Conservation (phyloP, 495 filamentous ascomycete genomes). For the Aspergillus kassunensis region DNA sequence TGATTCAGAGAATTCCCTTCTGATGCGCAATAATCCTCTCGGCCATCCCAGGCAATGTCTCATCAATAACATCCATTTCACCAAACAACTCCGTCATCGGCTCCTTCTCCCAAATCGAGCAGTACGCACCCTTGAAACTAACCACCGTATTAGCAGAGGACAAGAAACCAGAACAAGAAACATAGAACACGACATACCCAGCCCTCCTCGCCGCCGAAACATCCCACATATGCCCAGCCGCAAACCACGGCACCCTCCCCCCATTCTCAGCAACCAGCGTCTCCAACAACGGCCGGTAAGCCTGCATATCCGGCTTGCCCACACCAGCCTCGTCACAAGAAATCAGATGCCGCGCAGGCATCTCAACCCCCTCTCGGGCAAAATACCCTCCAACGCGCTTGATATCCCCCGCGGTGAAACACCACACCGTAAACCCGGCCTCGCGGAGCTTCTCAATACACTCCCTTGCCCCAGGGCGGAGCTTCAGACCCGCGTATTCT, state of each 20-base stretch:
- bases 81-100: constrained; percentile 31
- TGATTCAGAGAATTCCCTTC: no score
- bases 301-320: constrained; percentile 29
- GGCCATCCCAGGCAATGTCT: constrained; percentile 36
- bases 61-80: constrained; percentile 38
- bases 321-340: constrained; percentile 29
- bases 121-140: constrained; percentile 37
- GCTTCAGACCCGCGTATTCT: constrained; percentile 23
- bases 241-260: constrained; percentile 27
- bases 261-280: constrained; percentile 19
- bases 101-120: constrained; percentile 33
- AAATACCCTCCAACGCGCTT: constrained; percentile 37
- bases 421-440: constrained; percentile 41
- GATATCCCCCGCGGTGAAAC: constrained; percentile 37
- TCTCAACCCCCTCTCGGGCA: constrained; percentile 26
- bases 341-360: constrained; percentile 33
- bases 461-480: constrained; percentile 29
- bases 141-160: background rate
- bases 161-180: background rate
- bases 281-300: constrained; percentile 26
- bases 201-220: constrained; percentile 29
- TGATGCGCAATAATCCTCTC: constrained; percentile 30
- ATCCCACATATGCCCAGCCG: constrained; percentile 38
- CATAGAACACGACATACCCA: constrained; percentile 17
- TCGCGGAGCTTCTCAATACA: constrained; percentile 33